Conservation (phyloP, 1,139 yeast genomes). For the Taiozyma sp. region DNA sequence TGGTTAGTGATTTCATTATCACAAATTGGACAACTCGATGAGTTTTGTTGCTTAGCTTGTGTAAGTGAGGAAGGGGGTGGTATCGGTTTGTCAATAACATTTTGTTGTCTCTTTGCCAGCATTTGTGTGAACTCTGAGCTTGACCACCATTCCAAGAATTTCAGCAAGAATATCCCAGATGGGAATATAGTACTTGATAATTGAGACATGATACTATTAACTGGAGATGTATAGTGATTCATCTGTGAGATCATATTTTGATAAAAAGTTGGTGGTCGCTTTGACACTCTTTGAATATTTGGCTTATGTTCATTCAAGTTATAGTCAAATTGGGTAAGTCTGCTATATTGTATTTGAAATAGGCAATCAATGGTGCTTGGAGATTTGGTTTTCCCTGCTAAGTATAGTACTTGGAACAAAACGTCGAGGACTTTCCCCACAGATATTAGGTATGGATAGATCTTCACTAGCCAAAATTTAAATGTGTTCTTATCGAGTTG, state of each 20-base stretch:
- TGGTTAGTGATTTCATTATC: slow-evolving; percentile 64
- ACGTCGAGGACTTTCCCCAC: slow-evolving; percentile 47
- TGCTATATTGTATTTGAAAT: slow-evolving; percentile 62
- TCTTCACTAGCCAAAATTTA: slow-evolving; percentile 46
- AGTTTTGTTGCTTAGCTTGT: slow-evolving; percentile 29
- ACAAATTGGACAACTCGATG: slow-evolving; percentile 67
- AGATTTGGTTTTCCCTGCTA: slow-evolving; percentile 64
- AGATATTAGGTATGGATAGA: slow-evolving; percentile 59
- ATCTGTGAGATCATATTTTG: slow-evolving; percentile 37
- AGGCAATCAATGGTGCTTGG: slow-evolving; percentile 61
- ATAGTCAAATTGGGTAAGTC: slow-evolving; percentile 63
- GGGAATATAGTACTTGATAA: slow-evolving; percentile 58
- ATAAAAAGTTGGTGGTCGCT: slow-evolving; percentile 48
- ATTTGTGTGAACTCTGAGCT: slow-evolving; percentile 70
- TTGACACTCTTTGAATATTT: slow-evolving; percentile 20
- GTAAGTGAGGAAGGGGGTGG: slow-evolving; percentile 41
- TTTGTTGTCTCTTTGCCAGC: slow-evolving; percentile 49
- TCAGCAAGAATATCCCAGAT: slow-evolving; percentile 74
- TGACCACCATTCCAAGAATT: slow-evolving; percentile 95
- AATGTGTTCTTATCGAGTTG: slow-evolving; percentile 31
- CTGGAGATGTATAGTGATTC: slow-evolving; percentile 35
- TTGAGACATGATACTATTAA: slow-evolving; percentile 35
- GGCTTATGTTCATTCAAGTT: slow-evolving; percentile 31
- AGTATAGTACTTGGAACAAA: slow-evolving; percentile 57
- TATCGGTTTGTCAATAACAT: slow-evolving; percentile 43